phyloP scores from a whole-genome alignment of 495 filamentous ascomycete genomes.

The Penicillium coprophilum region DNA sequence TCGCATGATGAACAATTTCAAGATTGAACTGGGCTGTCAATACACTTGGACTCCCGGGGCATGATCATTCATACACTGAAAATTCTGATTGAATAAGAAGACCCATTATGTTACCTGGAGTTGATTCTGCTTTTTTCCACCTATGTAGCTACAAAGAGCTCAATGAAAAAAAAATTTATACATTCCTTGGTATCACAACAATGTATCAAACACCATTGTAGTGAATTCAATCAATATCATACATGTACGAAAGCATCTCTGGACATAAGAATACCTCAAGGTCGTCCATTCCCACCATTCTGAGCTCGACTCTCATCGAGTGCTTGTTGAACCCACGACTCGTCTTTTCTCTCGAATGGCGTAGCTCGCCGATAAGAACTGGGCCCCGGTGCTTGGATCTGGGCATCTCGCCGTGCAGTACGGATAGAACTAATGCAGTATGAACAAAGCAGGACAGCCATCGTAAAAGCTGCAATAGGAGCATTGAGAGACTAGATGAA shows the following conservation, averaged over 20 bases:
- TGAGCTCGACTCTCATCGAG: slow-evolving; percentile 35
- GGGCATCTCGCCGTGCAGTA: slow-evolving; percentile 42
- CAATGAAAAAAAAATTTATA: background rate
- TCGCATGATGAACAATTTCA: slow-evolving; percentile 43
- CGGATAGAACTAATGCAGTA: slow-evolving; percentile 52
- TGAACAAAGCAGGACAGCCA: slow-evolving; percentile 49
- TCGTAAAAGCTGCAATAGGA: slow-evolving; percentile 51
- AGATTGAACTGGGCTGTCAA: slow-evolving; percentile 39
- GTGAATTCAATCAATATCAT: background rate
- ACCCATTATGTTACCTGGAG: slow-evolving; percentile 10
- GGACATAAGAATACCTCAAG: background rate
- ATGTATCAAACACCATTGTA: background rate
- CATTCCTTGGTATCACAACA: background rate
- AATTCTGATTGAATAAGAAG: slow-evolving; percentile 44
- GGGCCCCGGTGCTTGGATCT: slow-evolving; percentile 10
- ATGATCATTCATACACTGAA: slow-evolving; percentile 51
- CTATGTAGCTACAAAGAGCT: background rate
- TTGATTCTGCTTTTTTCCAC: background rate
- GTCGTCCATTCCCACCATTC: slow-evolving; percentile 10
- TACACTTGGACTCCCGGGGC: slow-evolving; percentile 34
- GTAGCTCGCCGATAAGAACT: slow-evolving; percentile 12
- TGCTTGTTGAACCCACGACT: slow-evolving; percentile 40
- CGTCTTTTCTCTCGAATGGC: slow-evolving; percentile 18
- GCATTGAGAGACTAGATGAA: slow-evolving; percentile 43
- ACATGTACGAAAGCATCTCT: background rate